These are phyloP conservation scores for Termitomyces bulborhizus DNA, from an alignment of 768 basidiomycete species.

Conservation along the genomic window DNA sequence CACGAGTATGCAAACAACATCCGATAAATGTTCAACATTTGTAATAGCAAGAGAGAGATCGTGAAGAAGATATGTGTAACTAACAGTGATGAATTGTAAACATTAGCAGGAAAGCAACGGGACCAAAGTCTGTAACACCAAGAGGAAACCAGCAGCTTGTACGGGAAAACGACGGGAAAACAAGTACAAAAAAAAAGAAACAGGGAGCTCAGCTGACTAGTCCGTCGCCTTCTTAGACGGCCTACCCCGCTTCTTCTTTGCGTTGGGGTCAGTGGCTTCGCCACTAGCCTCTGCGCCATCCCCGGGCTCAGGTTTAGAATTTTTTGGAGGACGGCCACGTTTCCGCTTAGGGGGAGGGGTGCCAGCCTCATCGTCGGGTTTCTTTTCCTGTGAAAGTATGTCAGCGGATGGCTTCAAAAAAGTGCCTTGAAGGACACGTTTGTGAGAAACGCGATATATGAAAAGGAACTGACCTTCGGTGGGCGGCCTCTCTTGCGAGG, in stretches of 20 bases:
- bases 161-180: conserved; percentile 17
- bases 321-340: conserved; percentile 73
- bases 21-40: conserved; percentile 12
- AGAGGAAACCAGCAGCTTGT: conserved; percentile 16
- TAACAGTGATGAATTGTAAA: conserved; percentile 28
- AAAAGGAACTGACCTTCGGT: conserved; percentile 44
- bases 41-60: conserved; percentile 18
- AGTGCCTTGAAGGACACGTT: neutral
- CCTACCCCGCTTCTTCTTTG: conserved; percentile 69
- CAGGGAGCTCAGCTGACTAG: conserved; percentile 12
- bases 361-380: conserved; percentile 35
- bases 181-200: conserved; percentile 11
- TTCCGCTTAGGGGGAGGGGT: conserved; percentile 55
- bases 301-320: conserved; percentile 40
- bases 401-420: conserved; percentile 13
- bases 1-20: conserved; percentile 23
- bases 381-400: conserved; percentile 26
- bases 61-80: conserved; percentile 24
- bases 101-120: conserved; percentile 2
- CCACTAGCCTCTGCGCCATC: conserved; percentile 29
- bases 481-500: conserved; percentile 62
- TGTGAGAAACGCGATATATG: conserved; percentile 15
- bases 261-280: conserved; percentile 39
- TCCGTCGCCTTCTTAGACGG: conserved; percentile 50
- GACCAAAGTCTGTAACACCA: conserved; percentile 6